Conservation (phyloP, 2,329 filamentous ascomycete species). For the Microascus cirrosus region DNA sequence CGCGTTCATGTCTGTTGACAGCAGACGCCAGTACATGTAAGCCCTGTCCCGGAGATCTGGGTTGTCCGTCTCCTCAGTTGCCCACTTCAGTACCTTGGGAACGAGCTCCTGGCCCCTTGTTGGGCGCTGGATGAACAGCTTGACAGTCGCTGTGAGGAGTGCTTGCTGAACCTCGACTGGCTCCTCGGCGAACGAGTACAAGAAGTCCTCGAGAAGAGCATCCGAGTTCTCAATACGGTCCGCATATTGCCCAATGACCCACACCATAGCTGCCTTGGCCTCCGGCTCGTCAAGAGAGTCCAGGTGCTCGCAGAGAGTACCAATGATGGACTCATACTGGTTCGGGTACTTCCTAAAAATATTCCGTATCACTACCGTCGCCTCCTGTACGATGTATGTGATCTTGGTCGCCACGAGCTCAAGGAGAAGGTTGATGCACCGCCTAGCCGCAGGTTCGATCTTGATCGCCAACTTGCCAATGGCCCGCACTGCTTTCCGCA, state of each 20-base stretch:
- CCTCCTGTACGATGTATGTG: constrained; percentile 97
- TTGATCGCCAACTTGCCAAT: constrained; percentile 98
- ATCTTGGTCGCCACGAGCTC: constrained; percentile 96
- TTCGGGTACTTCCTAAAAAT: constrained; percentile 99
- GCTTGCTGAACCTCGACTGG: constrained; percentile 92
- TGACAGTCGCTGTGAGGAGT: constrained; percentile 89
- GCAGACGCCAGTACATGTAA: constrained; percentile 98
- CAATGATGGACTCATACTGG: constrained; percentile 96
- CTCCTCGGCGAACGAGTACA: constrained; percentile 89
- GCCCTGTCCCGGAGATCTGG: constrained; percentile 90
- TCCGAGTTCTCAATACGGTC: constrained; percentile 97
- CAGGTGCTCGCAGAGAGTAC: constrained; percentile 87
- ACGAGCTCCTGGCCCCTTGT: constrained; percentile 91
- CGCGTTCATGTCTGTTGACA: constrained; percentile 81
- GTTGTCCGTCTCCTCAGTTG: constrained; percentile 98
- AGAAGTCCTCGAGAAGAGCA: constrained; percentile 83
- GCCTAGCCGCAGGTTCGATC: constrained; percentile 83
- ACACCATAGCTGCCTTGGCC: constrained; percentile 96
- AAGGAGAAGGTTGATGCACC: constrained; percentile 86
- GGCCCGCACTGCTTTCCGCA: constrained; percentile 90
- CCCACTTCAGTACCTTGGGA: constrained; percentile 93
- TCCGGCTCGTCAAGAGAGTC: constrained; percentile 96
- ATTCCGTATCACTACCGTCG: constrained; percentile 95
- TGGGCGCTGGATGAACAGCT: constrained; percentile 92
- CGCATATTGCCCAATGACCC: constrained; percentile 98